These are phyloP conservation scores for Phaeotremella skinneri DNA, from an alignment of 768 basidiomycete genomes.

Conservation along the genomic window DNA sequence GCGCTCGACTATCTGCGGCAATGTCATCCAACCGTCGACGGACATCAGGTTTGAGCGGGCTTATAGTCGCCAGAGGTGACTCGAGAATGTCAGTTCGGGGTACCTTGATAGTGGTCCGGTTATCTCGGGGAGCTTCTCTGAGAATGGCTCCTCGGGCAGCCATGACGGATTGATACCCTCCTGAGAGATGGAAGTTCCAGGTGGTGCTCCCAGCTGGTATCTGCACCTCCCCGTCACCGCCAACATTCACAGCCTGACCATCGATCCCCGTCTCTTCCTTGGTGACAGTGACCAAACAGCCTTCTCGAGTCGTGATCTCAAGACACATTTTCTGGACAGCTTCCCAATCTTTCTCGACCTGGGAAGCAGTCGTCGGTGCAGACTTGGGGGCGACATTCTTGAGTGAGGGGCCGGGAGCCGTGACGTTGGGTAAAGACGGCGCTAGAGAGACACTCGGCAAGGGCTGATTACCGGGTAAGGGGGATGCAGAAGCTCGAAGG, in stretches of 20 bases:
- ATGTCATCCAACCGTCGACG: conserved; percentile 87
- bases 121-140: conserved; percentile 68
- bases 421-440: conserved; percentile 24
- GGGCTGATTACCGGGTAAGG: conserved; percentile 17
- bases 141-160: conserved; percentile 80
- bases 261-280: conserved; percentile 50
- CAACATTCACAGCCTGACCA: neutral
- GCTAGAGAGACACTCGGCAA: conserved; percentile 6
- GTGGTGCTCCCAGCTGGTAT: conserved; percentile 22
- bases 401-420: conserved; percentile 18
- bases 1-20: conserved; percentile 84
- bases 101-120: conserved; percentile 82
- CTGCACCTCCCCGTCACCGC: conserved; percentile 16
- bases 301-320: conserved; percentile 75
- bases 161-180: conserved; percentile 90
- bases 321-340: conserved; percentile 74
- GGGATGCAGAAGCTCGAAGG: conserved; percentile 31
- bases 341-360: conserved; percentile 61
- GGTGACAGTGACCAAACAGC: conserved; percentile 77
- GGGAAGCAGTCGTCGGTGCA: conserved; percentile 14
- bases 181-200: conserved; percentile 85
- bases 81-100: conserved; percentile 91
- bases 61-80: conserved; percentile 58
- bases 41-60: conserved; percentile 76
- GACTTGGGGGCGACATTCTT: conserved; percentile 15